These are phyloP conservation scores for Syzygium aromaticum DNA, from an alignment of 345 rosid genomes.

Conservation along the genomic window DNA sequence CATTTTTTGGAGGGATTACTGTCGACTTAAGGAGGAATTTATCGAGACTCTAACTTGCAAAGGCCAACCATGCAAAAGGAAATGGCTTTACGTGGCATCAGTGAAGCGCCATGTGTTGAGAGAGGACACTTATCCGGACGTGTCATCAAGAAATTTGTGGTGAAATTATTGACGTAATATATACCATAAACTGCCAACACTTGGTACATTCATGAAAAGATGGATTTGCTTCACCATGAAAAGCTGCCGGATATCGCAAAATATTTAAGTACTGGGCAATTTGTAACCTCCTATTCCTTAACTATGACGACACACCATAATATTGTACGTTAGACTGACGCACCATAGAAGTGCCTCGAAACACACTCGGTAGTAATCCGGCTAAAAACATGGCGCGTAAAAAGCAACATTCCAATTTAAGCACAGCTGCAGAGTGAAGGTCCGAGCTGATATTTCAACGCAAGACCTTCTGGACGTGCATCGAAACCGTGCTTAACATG, in stretches of 20 bases:
- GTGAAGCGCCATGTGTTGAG: background rate
- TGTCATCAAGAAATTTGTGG: no score
- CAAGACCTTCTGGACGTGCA: background rate
- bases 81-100: background rate
- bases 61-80: background rate
- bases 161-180: no score
- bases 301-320: background rate
- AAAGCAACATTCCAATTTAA: background rate
- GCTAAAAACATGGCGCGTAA: background rate
- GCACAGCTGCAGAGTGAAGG: background rate
- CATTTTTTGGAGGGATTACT: background rate
- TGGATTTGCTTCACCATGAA: background rate
- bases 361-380: background rate
- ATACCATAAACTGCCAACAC: background rate
- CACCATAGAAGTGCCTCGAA: background rate
- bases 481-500: background rate
- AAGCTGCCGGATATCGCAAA: background rate
- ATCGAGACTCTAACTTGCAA: background rate
- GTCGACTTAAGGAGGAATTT: background rate
- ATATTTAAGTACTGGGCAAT: background rate
- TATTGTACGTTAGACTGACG: background rate
- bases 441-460: background rate
- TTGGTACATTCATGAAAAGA: background rate
- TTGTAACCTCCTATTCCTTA: background rate
- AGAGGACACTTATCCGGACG: no score